A percentile compares a stretch with the other conserved stretches of the same genome.
Conservation (phyloP, 2,329 filamentous ascomycete species). For the Claviceps capensis region DNA sequence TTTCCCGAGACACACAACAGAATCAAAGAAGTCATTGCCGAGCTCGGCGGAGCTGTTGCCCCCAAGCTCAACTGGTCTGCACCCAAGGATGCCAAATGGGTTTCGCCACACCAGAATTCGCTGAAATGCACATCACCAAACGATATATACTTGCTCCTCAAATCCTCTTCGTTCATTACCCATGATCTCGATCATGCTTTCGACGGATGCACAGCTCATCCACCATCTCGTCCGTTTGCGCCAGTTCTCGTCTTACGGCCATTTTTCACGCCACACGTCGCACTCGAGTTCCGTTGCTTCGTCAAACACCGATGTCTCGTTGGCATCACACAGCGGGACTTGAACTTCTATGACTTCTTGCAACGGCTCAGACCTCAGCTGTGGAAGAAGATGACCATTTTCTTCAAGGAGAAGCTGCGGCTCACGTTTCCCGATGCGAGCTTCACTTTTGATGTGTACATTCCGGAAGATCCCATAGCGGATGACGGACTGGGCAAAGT, state of each 20-base stretch:
- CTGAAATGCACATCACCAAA: conserved; percentile 81
- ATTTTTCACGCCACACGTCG: conserved; percentile 77
- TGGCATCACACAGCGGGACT: conserved; percentile 75
- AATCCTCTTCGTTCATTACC: conserved; percentile 87
- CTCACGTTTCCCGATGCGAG: conserved; percentile 70
- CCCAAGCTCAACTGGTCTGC: conserved; percentile 97
- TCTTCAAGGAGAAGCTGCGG: conserved; percentile 63
- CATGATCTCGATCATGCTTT: conserved; percentile 92
- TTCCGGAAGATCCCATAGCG: conserved; percentile 51
- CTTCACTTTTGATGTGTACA: conserved; percentile 87
- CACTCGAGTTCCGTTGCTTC: conserved; percentile 91
- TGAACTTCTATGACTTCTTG: conserved; percentile 83
- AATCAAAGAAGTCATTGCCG: conserved; percentile 64
- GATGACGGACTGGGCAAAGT: conserved; percentile 54
- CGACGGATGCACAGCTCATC: conserved; percentile 44
- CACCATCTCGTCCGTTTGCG: conserved; percentile 37
- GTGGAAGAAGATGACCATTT: conserved; percentile 53
- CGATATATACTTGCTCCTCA: conserved; percentile 86
- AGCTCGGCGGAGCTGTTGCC: conserved; percentile 72
- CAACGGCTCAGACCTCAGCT: conserved; percentile 48
- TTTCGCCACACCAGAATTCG: conserved; percentile 69
- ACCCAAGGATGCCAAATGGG: conserved; percentile 92
- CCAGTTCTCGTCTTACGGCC: conserved; percentile 79
- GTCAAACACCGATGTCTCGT: conserved; percentile 71
- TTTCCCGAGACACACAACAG: conserved; percentile 61